phyloP scores from a whole-genome alignment of 805 yeast species.

The Barnettozyma wickerhamii region DNA sequence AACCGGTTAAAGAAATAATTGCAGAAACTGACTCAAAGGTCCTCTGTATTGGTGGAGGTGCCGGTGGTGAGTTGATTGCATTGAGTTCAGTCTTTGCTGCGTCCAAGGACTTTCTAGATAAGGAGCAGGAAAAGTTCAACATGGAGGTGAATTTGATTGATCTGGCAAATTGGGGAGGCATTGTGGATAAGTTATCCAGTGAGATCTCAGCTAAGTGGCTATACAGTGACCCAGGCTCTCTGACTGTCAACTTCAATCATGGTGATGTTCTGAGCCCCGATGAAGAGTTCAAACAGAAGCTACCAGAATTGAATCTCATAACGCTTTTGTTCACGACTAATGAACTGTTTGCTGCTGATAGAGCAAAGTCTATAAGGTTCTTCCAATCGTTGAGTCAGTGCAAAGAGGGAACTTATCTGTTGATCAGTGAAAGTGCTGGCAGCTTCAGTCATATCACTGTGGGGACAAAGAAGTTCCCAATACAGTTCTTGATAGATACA shows the following conservation, averaged over 20 bases:
- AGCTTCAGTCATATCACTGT: conserved; percentile 77
- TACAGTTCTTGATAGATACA: conserved; percentile 75
- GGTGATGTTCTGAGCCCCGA: conserved; percentile 35
- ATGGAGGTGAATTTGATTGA: conserved; percentile 53
- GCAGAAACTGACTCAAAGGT: conserved; percentile 32
- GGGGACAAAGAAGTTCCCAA: conserved; percentile 76
- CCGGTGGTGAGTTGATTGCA: conserved; percentile 73
- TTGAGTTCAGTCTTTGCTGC: conserved; percentile 53
- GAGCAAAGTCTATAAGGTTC: conserved; percentile 53
- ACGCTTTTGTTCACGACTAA: conserved; percentile 83
- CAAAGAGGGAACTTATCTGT: conserved; percentile 49
- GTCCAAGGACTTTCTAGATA: conserved; percentile 15
- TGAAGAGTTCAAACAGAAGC: conserved; percentile 18
- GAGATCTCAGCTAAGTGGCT: conserved; percentile 53
- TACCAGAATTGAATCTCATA: conserved; percentile 42
- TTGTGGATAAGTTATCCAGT: conserved; percentile 41
- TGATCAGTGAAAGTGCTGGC: conserved; percentile 86
- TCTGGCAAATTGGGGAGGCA: conserved; percentile 70
- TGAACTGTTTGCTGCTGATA: conserved; percentile 72
- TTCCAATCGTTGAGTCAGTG: conserved; percentile 55
- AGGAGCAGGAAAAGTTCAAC: conserved; percentile 29
- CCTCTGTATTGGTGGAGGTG: conserved; percentile 83
- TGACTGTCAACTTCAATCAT: conserved; percentile 30
- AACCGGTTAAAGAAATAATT: conserved; percentile 36
- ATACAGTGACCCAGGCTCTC: conserved; percentile 31